phyloP scores from a whole-genome alignment of 2,329 filamentous ascomycete genomes.

The Thielaviopsis euricoi region DNA sequence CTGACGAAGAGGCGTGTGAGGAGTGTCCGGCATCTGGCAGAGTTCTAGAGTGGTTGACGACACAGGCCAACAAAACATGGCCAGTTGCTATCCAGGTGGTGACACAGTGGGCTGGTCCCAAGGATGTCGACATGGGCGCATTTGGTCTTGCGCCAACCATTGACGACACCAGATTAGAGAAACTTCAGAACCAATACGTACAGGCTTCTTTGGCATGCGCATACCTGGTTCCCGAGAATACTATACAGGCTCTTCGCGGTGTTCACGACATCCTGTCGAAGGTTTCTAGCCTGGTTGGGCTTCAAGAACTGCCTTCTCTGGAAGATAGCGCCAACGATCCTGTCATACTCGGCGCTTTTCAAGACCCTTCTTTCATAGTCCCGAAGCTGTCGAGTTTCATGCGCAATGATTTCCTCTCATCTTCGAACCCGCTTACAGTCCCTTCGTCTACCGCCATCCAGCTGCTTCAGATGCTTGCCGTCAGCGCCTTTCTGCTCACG shows the following conservation, averaged over 20 bases:
- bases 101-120: constrained; percentile 57
- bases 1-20: constrained; percentile 16
- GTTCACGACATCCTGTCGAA: constrained; percentile 10
- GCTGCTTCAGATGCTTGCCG: constrained; percentile 23
- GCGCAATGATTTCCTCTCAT: constrained; percentile 16
- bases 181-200: constrained; percentile 48
- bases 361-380: constrained; percentile 13
- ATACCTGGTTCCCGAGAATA: constrained; percentile 47
- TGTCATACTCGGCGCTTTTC: constrained; percentile 12
- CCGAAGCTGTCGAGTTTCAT: constrained; percentile 18
- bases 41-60: constrained; percentile 49
- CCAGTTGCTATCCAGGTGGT: constrained; percentile 44
- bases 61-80: constrained; percentile 44
- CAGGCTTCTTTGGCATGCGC: constrained; percentile 50
- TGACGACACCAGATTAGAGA: constrained; percentile 40
- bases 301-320: constrained; percentile 38
- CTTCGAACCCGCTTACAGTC: constrained; percentile 4
- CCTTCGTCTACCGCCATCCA: constrained; percentile 1
- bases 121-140: constrained; percentile 51
- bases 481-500: constrained; percentile 41
- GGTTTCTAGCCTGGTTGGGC: constrained; percentile 32
- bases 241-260: constrained; percentile 33
- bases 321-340: constrained; percentile 16
- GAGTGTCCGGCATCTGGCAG: constrained; percentile 50
- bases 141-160: constrained; percentile 36